These are phyloP conservation scores for Exophiala viscosa DNA, from an alignment of 2,329 filamentous ascomycete species.

Conservation along the genomic window DNA sequence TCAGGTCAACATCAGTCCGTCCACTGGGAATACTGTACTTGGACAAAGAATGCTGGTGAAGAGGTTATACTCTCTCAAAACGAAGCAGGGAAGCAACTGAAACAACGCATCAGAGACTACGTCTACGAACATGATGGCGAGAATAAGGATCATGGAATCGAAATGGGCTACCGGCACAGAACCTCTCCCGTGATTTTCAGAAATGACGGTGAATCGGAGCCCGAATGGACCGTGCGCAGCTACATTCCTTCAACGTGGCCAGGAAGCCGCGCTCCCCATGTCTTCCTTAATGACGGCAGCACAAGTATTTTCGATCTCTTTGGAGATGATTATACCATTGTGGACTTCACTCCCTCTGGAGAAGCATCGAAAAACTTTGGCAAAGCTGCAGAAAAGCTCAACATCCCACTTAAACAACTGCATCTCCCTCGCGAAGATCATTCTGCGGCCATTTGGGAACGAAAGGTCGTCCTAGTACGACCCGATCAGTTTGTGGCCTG, in stretches of 20 bases:
- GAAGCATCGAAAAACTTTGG: background rate
- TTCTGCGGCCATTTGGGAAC: background rate
- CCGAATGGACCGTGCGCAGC: constrained; percentile 13
- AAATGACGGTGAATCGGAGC: constrained; percentile 13
- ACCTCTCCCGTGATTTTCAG: constrained; percentile 15
- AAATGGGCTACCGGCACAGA: constrained; percentile 27
- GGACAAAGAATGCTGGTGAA: constrained; percentile 1
- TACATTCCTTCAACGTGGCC: constrained; percentile 33
- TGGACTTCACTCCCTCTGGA: constrained; percentile 15
- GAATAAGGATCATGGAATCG: constrained; percentile 23
- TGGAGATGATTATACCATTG: constrained; percentile 3
- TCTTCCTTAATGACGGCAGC: constrained; percentile 30
- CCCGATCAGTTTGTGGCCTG: background rate
- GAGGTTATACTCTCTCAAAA: background rate
- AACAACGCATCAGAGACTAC: background rate
- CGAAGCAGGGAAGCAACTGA: background rate
- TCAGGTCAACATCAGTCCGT: constrained; percentile 27
- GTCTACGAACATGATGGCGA: constrained; percentile 7
- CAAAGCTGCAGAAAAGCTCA: background rate
- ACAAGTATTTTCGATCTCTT: constrained; percentile 30
- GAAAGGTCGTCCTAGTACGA: background rate
- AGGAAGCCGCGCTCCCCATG: constrained; percentile 32
- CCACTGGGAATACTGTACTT: constrained; percentile 25
- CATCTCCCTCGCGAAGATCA: background rate
- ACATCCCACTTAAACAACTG: background rate